Conservation (phyloP, 129 eudicot genomes). For the Gnaphalium uliginosum region DNA sequence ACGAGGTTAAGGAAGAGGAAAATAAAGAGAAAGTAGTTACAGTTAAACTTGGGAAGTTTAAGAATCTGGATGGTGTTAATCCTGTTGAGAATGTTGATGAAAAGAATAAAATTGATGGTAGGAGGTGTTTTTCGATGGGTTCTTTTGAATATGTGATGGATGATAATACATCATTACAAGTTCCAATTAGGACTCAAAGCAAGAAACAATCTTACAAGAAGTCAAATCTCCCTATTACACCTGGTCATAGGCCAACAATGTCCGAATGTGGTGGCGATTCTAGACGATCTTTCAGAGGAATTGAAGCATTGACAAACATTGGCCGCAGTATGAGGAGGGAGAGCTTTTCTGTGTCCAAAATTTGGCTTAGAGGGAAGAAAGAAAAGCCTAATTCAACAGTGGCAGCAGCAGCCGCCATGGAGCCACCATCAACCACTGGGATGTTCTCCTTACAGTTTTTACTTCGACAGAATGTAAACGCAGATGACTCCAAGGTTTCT, state of each 20-base stretch:
- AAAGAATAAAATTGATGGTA: conserved; percentile 48
- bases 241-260: conserved; percentile 60
- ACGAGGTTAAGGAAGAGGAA: conserved; percentile 45
- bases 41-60: conserved; percentile 81
- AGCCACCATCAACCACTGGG: conserved; percentile 44
- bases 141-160: conserved; percentile 94
- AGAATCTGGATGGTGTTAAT: conserved; percentile 56
- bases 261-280: conserved; percentile 83
- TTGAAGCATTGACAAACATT: conserved; percentile 46
- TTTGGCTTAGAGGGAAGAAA: conserved; percentile 77
- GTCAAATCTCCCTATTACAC: conserved; percentile 46
- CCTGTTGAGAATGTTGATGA: conserved; percentile 22
- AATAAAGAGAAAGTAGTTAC: conserved; percentile 57
- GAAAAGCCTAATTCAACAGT: conserved; percentile 40
- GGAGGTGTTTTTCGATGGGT: conserved; percentile 96
- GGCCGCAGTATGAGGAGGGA: conserved; percentile 43
- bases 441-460: conserved; percentile 63
- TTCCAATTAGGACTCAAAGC: conserved; percentile 60
- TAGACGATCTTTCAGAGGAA: conserved; percentile 58
- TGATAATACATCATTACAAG: conserved; percentile 62
- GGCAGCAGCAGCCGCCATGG: conserved; percentile 19
- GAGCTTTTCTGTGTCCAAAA: conserved; percentile 77
- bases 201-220: conserved; percentile 59
- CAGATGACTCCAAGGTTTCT: conserved; percentile 36
- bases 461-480: conserved; percentile 33